Evolutionary conservation across 108 stramenopile species (phyloP).

Genomic region (Skeletonema tropicum): DNA sequence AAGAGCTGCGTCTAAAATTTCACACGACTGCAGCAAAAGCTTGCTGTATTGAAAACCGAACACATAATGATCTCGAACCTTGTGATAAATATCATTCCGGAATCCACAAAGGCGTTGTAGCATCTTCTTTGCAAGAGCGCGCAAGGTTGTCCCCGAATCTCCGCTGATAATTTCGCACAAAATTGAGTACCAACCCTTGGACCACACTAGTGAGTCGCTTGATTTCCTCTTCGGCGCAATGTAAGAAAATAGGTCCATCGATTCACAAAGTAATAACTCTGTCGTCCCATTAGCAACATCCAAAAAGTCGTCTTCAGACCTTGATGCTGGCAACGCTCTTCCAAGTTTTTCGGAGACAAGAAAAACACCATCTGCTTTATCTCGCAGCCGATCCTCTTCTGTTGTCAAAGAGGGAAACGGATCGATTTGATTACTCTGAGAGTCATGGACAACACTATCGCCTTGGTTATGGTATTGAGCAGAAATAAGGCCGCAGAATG

Average conservation of each 20-base stretch:
- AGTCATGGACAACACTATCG: background rate
- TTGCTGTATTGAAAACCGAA: constrained; percentile 66
- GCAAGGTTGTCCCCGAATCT: constrained; percentile 27
- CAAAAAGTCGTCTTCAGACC: constrained; percentile 4
- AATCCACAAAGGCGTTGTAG: constrained; percentile 74
- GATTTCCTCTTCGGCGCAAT: constrained; percentile 37
- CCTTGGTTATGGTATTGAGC: constrained; percentile 35
- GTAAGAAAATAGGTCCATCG: constrained; percentile 55
- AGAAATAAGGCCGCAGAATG: constrained; percentile 26
- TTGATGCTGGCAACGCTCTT: constrained; percentile 6
- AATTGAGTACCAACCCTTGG: constrained; percentile 65
- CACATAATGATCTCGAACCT: constrained; percentile 73
- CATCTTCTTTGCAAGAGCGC: constrained; percentile 57
- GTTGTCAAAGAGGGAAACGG: constrained; percentile 23
- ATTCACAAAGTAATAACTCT: constrained; percentile 34
- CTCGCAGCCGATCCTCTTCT: constrained; percentile 23
- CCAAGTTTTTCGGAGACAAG: constrained; percentile 22
- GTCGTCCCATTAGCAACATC: constrained; percentile 13
- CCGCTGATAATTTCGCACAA: constrained; percentile 71
- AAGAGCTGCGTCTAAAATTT: constrained; percentile 50
- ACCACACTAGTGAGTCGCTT: constrained; percentile 14
- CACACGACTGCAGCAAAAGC: constrained; percentile 44
- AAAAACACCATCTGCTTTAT: constrained; percentile 20
- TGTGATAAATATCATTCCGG: constrained; percentile 59
- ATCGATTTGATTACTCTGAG: background rate